Base-by-base conservation (phyloP, 2,329 filamentous ascomycete species). In the Monosporascus cannonballus region DNA sequence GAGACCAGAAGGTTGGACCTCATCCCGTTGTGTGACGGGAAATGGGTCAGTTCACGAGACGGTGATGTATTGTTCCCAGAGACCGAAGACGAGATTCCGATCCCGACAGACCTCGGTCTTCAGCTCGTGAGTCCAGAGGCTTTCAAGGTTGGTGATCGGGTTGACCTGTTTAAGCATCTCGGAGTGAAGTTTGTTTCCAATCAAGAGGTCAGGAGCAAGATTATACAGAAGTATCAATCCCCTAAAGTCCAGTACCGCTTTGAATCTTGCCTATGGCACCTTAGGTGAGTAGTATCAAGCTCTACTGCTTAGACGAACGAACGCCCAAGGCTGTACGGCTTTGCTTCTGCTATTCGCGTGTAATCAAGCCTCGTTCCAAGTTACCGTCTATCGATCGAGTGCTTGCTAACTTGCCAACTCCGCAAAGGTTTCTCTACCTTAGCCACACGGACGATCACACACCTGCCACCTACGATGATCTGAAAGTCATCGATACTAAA, bases 21-120 rank as follows among this genome's bases (percentile, higher is more conserved):
- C 8, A 50, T 64, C 22, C 60, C 61, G 11, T 30, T 61, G 0
- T 30, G 38, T 27, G 41, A 53, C 18, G 60, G 58, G 11, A 49
- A 22, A 15, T 64, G 62, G 60, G 56, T 54, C 39, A 42, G 18
- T 20, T 11, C 39, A 24, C 15, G 2, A 7, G 6, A 20, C 17
- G 17, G 37, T 18, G 18, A 18, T 7, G 18, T 42, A 6, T 42
- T 42, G 8, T 42, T 42, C 14, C 39, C 39, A 42, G 39, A 42
- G 39, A 42, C 39, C 2, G 39, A 18, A 2, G 18, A 42, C 20
- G 2, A 6, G 9, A 20, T 42, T 20, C 18, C n/a, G 9, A 42
- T 42, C 39, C 39, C 39, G n/a, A 18, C 18, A n/a, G n/a, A 42
- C 20, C 17, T 42, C 9, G 4, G 14, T 8, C n/a, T 42, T 42